Conservation (phyloP, 2,329 filamentous ascomycete genomes). For the Juglanconis juglandina region DNA sequence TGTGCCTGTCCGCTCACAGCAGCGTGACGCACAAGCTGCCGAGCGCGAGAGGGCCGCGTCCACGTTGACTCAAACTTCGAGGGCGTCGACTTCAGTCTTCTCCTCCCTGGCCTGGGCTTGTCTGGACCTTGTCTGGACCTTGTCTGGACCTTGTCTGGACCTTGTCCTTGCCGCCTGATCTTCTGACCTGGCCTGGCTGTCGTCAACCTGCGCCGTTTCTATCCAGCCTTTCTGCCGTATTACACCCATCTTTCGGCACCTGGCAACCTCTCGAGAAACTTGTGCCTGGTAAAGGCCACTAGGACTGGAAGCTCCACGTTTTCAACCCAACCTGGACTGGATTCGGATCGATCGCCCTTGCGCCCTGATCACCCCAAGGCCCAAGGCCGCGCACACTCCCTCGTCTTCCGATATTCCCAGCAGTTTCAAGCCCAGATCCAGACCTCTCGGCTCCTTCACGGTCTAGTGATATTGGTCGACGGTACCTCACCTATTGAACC, state of each 20-base stretch:
- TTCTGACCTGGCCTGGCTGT: slow-evolving; percentile 2
- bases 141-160: not conserved
- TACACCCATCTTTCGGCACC: slow-evolving; percentile 11
- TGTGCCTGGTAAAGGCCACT: not conserved
- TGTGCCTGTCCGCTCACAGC: not conserved
- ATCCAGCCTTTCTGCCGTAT: slow-evolving; percentile 9
- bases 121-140: not conserved
- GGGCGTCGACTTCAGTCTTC: no score
- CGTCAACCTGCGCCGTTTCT: slow-evolving; percentile 10
- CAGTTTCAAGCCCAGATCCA: not conserved
- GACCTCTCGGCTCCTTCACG: slow-evolving; percentile 6
- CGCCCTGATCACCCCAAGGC: slow-evolving; percentile 13
- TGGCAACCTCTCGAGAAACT: no score
- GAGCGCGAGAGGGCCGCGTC: not conserved
- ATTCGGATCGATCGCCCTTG: slow-evolving; percentile 9
- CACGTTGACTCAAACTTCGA: not conserved
- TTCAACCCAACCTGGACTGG: slow-evolving; percentile 2
- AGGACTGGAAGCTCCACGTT: slow-evolving; percentile 11
- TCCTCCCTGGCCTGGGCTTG: no score
- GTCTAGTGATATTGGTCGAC: slow-evolving; percentile 1
- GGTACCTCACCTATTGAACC: not conserved
- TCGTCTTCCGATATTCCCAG: not conserved
- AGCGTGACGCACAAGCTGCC: not conserved
- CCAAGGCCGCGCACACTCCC: slow-evolving; percentile 5
- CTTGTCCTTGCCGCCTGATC: not conserved